Evolutionary conservation across 2,329 filamentous ascomycete genomes (phyloP).

Genomic region (Cercospora canescens): DNA sequence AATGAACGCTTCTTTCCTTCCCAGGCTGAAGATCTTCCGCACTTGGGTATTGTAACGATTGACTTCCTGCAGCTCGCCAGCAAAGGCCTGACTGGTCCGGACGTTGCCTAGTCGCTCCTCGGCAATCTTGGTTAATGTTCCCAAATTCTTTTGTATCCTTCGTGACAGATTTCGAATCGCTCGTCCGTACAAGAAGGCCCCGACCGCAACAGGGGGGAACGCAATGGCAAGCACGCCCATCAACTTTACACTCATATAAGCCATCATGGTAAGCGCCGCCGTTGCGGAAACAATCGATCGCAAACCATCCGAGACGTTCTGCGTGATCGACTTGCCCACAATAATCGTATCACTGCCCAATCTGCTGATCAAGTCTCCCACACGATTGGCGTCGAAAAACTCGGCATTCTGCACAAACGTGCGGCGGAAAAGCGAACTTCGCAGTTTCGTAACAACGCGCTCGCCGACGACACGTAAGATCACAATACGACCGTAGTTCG

Average conservation of each 20-base stretch:
- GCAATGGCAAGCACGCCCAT: constrained; percentile 84
- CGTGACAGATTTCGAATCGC: constrained; percentile 86
- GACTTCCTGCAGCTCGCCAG: constrained; percentile 87
- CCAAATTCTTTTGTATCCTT: constrained; percentile 90
- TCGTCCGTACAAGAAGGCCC: constrained; percentile 88
- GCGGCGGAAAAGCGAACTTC: constrained; percentile 84
- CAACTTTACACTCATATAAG: constrained; percentile 89
- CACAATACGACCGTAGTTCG: constrained; percentile 93
- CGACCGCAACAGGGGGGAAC: constrained; percentile 86
- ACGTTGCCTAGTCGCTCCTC: constrained; percentile 98
- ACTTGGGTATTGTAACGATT: constrained; percentile 89
- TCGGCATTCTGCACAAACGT: constrained; percentile 98
- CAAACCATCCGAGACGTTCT: constrained; percentile 95
- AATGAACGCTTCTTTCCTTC: constrained; percentile 81
- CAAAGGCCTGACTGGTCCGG: constrained; percentile 93
- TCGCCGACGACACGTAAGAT: constrained; percentile 93
- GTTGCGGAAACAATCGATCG: constrained; percentile 85
- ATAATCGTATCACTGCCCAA: constrained; percentile 96
- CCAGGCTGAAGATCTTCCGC: constrained; percentile 85
- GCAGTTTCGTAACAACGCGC: constrained; percentile 84
- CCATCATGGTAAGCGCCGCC: constrained; percentile 89
- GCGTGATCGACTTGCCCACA: constrained; percentile 96
- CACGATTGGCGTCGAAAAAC: constrained; percentile 97
- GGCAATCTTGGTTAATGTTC: constrained; percentile 91
- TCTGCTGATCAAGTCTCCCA: constrained; percentile 93